Percentiles rank a stretch among this genome's conserved stretches.
phyloP scores from a whole-genome alignment of 2,329 filamentous ascomycete genomes.

The Lecanicillium sp. region DNA sequence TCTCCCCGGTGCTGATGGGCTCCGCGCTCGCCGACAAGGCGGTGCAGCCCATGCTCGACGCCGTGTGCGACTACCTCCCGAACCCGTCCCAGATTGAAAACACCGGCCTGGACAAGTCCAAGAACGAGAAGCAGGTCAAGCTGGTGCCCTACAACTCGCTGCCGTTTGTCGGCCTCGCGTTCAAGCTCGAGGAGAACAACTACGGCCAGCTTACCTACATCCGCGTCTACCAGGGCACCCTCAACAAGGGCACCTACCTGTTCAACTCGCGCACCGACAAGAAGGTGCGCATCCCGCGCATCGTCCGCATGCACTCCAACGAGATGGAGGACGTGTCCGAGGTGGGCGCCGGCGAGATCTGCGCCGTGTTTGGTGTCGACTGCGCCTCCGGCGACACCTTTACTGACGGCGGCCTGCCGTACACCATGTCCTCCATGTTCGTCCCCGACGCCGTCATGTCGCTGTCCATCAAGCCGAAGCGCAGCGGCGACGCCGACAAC shows the following conservation, averaged over 20 bases:
- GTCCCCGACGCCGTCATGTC: constrained; percentile 98
- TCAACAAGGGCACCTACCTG: constrained; percentile 82
- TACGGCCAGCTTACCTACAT: constrained; percentile 98
- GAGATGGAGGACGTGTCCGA: constrained; percentile 97
- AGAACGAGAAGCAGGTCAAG: constrained; percentile 72
- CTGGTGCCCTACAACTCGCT: constrained; percentile 89
- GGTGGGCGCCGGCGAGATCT: constrained; percentile 94
- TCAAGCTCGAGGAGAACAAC: constrained; percentile 98
- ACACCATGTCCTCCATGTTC: constrained; percentile 97
- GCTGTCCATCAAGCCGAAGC: constrained; percentile 93
- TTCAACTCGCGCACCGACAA: constrained; percentile 93
- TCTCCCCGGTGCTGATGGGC: constrained; percentile 93
- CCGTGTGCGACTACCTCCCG: constrained; percentile 90
- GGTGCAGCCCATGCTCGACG: constrained; percentile 94
- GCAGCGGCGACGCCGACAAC: constrained; percentile 82
- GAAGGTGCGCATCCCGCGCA: constrained; percentile 93
- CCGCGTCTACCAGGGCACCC: constrained; percentile 88
- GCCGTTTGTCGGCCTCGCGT: constrained; percentile 91
- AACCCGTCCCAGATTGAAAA: constrained; percentile 88
- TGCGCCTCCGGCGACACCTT: constrained; percentile 98
- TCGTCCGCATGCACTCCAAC: constrained; percentile 98
- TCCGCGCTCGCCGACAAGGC: constrained; percentile 91
- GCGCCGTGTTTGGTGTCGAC: constrained; percentile 95
- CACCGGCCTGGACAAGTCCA: constrained; percentile 74
- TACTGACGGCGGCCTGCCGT: constrained; percentile 85